Evolutionary conservation across 768 basidiomycete species (phyloP).

Genomic region (Agaricus sinodeliciosus): DNA sequence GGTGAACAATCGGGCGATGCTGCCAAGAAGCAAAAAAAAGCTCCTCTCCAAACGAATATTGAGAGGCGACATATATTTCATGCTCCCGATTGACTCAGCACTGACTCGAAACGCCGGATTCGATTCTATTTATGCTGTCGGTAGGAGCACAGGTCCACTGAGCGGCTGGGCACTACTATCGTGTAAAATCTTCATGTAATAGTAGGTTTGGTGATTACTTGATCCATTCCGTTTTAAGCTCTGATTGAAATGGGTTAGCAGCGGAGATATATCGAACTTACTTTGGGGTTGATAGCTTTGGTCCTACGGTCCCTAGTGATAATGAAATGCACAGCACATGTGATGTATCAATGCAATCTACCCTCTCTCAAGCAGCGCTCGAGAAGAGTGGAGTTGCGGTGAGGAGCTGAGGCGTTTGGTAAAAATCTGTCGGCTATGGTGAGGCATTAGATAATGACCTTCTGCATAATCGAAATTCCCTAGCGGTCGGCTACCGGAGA

Average conservation of each 20-base stretch:
- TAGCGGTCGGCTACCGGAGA: background rate
- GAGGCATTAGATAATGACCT: background rate
- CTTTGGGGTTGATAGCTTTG: background rate
- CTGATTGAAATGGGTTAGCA: background rate
- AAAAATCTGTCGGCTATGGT: background rate
- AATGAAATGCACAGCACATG: slow-evolving; percentile 7
- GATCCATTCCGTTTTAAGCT: background rate
- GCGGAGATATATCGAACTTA: background rate
- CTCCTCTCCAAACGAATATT: no score
- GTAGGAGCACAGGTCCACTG: no score
- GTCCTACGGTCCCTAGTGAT: slow-evolving; percentile 1
- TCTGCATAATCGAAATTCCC: background rate
- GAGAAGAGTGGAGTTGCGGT: background rate
- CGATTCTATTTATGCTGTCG: no score
- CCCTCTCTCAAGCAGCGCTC: background rate
- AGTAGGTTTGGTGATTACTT: background rate
- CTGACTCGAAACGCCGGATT: no score
- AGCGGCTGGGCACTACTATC: no score
- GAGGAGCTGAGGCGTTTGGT: background rate
- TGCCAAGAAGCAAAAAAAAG: no score
- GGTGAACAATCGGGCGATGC: no score
- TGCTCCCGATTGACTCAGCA: no score
- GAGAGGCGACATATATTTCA: no score
- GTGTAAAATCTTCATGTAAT: no score
- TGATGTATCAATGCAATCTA: slow-evolving; percentile 7